Percentiles rank a stretch among this genome's conserved stretches.
Evolutionary conservation across 768 basidiomycete genomes (phyloP).

Genomic region (Suillus weaverae): DNA sequence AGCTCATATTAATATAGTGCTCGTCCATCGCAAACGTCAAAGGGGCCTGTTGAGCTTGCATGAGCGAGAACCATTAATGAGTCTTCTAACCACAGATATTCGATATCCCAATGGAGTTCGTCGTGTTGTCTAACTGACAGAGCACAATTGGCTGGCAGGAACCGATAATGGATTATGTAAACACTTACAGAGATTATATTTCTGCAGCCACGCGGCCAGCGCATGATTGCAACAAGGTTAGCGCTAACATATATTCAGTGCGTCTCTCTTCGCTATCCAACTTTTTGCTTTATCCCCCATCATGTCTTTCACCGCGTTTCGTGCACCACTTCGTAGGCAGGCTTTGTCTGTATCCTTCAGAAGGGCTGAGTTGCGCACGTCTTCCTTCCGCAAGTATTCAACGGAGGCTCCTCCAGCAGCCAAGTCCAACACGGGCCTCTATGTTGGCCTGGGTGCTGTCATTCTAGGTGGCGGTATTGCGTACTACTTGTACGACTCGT

Average conservation of each 20-base stretch:
- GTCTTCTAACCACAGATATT: background rate
- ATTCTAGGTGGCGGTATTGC: constrained; percentile 59
- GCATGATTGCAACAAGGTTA: background rate
- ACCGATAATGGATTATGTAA: constrained; percentile 11
- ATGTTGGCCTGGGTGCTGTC: constrained; percentile 60
- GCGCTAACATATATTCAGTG: background rate
- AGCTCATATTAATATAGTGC: constrained; percentile 7
- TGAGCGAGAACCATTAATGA: background rate
- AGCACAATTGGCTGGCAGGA: constrained; percentile 4
- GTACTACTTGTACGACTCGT: constrained; percentile 57
- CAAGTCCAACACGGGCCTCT: constrained; percentile 59
- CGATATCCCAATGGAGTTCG: background rate
- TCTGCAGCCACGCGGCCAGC: background rate
- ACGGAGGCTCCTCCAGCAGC: constrained; percentile 46
- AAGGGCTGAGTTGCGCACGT: constrained; percentile 35
- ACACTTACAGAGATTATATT: background rate
- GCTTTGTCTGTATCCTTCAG: constrained; percentile 30
- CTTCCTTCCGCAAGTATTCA: constrained; percentile 58
- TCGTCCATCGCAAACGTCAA: constrained; percentile 11
- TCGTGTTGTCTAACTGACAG: background rate
- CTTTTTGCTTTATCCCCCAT: constrained; percentile 15
- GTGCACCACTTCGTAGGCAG: constrained; percentile 50
- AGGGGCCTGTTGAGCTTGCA: background rate
- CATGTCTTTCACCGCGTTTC: constrained; percentile 61
- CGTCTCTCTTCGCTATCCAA: background rate